A percentile compares a stretch with the other conserved stretches of the same genome.
phyloP scores from a whole-genome alignment of 495 filamentous ascomycete species.

The Daldinia decipiens region DNA sequence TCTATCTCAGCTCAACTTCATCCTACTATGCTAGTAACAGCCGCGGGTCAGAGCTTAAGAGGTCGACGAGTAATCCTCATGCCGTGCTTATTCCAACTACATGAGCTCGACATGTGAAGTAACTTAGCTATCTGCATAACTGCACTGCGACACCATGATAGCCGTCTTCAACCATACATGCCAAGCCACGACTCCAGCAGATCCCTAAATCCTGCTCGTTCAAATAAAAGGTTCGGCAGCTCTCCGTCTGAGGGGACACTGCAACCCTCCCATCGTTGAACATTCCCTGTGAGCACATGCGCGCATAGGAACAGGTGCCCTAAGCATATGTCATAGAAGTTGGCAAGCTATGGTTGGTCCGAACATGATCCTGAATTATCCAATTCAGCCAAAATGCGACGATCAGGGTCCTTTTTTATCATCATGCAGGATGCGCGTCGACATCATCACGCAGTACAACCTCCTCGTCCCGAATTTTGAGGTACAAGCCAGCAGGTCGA shows the following conservation, averaged over 20 bases:
- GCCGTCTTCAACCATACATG: constrained; percentile 13
- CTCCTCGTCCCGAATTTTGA: neutral
- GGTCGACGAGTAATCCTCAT: neutral
- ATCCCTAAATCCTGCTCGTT: constrained; percentile 16
- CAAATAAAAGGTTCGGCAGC: constrained; percentile 24
- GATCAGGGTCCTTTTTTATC: constrained; percentile 40
- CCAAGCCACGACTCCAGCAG: constrained; percentile 30
- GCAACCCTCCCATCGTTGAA: constrained; percentile 2
- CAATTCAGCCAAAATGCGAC: constrained; percentile 32
- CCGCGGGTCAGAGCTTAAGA: constrained; percentile 19
- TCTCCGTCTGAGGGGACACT: constrained; percentile 15
- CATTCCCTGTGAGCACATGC: constrained; percentile 1
- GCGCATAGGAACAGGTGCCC: constrained; percentile 1
- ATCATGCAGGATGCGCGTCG: constrained; percentile 33
- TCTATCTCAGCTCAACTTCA: neutral
- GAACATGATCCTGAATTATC: constrained; percentile 18
- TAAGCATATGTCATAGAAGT: constrained; percentile 27
- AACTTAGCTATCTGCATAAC: constrained; percentile 17
- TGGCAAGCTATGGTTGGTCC: constrained; percentile 29
- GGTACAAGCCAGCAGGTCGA: neutral
- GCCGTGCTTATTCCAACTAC: constrained; percentile 7
- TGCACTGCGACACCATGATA: constrained; percentile 29
- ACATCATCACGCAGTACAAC: constrained; percentile 34
- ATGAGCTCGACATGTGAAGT: constrained; percentile 14
- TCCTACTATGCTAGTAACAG: constrained; percentile 2